phyloP scores from a whole-genome alignment of 2,329 filamentous ascomycete genomes.

The Westerdykella sp. region DNA sequence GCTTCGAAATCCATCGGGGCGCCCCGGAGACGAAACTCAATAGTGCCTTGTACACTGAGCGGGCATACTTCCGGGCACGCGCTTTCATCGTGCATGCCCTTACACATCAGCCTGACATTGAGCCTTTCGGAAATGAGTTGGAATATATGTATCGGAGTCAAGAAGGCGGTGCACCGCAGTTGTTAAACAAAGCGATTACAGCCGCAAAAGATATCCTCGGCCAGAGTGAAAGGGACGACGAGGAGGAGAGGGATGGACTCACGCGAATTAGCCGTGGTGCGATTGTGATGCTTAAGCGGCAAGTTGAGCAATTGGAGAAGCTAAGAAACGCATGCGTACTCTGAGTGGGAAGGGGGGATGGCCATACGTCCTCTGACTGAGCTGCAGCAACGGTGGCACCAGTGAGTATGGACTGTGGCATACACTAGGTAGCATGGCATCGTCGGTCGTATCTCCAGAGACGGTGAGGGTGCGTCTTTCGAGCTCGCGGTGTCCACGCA shows the following conservation, averaged over 20 bases:
- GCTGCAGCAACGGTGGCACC: no score
- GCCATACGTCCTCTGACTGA: no score
- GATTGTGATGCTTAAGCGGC: conserved; percentile 37
- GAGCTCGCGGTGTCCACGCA: no score
- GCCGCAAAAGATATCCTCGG: conserved; percentile 39
- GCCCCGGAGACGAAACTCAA: conserved; percentile 43
- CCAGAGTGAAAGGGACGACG: conserved; percentile 27
- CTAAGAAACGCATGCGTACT: no score
- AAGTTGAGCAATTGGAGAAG: conserved; percentile 35
- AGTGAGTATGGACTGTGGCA: no score
- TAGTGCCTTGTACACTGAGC: conserved; percentile 48
- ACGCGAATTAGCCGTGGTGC: conserved; percentile 45
- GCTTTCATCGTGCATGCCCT: conserved; percentile 48
- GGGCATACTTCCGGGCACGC: conserved; percentile 48
- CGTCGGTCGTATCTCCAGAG: no score
- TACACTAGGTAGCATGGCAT: no score
- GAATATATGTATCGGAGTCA: conserved; percentile 45
- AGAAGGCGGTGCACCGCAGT: conserved; percentile 29
- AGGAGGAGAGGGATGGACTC: conserved; percentile 39
- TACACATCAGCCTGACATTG: conserved; percentile 28
- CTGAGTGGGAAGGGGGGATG: no score
- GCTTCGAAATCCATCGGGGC: conserved; percentile 49
- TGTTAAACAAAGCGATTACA: conserved; percentile 42
- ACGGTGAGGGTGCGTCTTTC: no score
- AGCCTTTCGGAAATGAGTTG: conserved; percentile 48